A percentile compares a stretch with the other conserved stretches of the same genome.
phyloP scores from a whole-genome alignment of 352 stramenopile genomes.

The Pythium chondricola region DNA sequence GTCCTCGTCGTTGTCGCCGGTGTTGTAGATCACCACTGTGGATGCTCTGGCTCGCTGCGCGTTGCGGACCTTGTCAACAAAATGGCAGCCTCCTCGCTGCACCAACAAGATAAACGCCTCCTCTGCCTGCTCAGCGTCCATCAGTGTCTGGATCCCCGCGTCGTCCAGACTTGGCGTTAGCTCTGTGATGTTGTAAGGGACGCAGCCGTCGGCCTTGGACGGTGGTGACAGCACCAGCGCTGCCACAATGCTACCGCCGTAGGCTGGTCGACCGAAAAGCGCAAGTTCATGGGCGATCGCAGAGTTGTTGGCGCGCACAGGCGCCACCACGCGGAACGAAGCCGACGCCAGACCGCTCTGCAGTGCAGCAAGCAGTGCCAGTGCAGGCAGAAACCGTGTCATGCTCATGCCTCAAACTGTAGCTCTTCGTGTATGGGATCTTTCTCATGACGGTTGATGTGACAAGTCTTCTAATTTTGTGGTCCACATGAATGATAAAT shows the following conservation, averaged over 20 bases:
- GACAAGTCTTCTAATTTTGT: too few relatives aligned
- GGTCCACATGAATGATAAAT: too few relatives aligned
- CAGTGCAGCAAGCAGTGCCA: neutral
- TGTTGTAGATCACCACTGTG: slow-evolving; percentile 19
- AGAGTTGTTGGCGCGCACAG: neutral
- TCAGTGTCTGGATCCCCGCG: neutral
- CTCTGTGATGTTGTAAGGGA: neutral
- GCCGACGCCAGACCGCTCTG: neutral
- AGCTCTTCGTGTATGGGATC: too few relatives aligned
- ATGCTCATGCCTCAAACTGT: too few relatives aligned
- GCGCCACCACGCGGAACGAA: slow-evolving; percentile 15
- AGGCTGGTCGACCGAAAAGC: slow-evolving; percentile 15
- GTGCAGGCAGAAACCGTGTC: too few relatives aligned
- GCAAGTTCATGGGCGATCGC: slow-evolving; percentile 20
- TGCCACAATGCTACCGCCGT: slow-evolving; percentile 12
- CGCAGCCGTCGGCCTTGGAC: slow-evolving; percentile 4
- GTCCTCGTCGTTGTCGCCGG: slow-evolving; percentile 5
- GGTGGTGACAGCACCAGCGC: slow-evolving; percentile 8
- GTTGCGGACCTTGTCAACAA: slow-evolving; percentile 21
- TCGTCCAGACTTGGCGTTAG: neutral
- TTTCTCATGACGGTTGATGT: too few relatives aligned
- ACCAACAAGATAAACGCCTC: slow-evolving; percentile 20
- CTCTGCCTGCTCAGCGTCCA: too few relatives aligned
- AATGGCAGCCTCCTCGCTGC: slow-evolving; percentile 24
- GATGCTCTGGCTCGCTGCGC: slow-evolving; percentile 12